Evolutionary conservation across 129 eudicot species (phyloP), one percentile per base, ranked within the genome.

Genomic region (Arctium lappa): DNA sequence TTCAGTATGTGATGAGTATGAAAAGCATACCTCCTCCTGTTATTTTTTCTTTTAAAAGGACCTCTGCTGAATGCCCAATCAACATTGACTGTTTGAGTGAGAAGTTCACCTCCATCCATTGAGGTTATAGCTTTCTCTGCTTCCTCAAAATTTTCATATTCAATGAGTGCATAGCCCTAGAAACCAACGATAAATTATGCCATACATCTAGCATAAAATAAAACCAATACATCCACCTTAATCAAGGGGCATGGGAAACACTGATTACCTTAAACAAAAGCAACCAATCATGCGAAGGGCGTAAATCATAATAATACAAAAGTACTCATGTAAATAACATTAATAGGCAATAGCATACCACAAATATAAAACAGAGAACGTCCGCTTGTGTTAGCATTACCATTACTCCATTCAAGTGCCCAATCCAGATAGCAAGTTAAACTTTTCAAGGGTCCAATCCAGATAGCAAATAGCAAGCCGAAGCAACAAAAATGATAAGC

Each of bases 51-150:
- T 63, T 90, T 91, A 71, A 90, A 90, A 30, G 99, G 99, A 44
- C 99, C 99, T 85, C 91, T 93, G 89, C 98, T 91, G 86, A 95
- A 95, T 65, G 99, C 99, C 99, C 99, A 95, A 75, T 93, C 98
- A 73, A 95, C 98, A 72, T 82, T 86, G 73, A 95, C 88, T 38
- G 86, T 62, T 79, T 93, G 98, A 31, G 91, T 89, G 71, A 95
- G 98, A 87, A 95, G 82, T 85, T 90, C 92, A 46, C 87, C 84
- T 30, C 97, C 99, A 81, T 95, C 94, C 99, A 93, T 86, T 80
- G 78, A 88, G 32, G 78, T 76, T 81, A 96, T 96, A 60, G 99
- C 98, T 62, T 76, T 81, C 79, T 91, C 92, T 27, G 99, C 99
- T 76, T 96, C 99, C 48, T 89, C 98, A 79, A 81, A 90, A 69